phyloP scores from a whole-genome alignment of 23 red algal species.

The Cyanidioschyzon merolae region DNA sequence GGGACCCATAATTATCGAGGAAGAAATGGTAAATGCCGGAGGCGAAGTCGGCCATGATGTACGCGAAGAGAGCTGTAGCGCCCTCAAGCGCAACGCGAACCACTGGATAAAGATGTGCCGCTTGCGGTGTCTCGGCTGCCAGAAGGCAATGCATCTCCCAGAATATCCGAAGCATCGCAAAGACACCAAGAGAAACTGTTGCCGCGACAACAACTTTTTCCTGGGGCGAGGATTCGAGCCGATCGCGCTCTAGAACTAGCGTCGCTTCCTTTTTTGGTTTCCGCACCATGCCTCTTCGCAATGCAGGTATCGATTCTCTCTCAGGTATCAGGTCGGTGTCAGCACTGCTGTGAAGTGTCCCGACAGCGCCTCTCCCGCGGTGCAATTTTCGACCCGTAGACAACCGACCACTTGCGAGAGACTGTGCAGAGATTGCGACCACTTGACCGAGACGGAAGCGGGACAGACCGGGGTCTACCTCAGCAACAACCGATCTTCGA shows the following conservation, averaged over 20 bases:
- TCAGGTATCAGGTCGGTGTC: neutral
- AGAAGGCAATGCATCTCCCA: neutral
- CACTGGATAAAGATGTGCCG: neutral
- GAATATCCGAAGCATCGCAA: neutral
- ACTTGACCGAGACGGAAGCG: neutral
- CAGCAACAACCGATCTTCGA: neutral
- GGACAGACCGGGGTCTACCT: neutral
- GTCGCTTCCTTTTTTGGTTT: neutral
- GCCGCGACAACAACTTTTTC: neutral
- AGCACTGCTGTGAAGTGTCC: neutral
- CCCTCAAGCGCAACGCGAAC: neutral
- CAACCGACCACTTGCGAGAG: neutral
- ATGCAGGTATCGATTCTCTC: neutral
- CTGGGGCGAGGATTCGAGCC: neutral
- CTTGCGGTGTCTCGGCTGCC: neutral
- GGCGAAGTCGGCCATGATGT: conserved; percentile 44
- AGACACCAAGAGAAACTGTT: neutral
- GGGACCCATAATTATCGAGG: conserved; percentile 83
- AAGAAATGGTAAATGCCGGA: conserved; percentile 74
- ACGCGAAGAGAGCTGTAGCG: neutral
- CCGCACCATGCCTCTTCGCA: neutral
- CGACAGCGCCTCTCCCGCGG: neutral
- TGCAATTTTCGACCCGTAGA: neutral
- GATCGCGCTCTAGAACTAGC: neutral
- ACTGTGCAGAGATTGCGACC: neutral